These are phyloP conservation scores for Venustampulla echinocandica DNA, from an alignment of 495 filamentous ascomycete species.

Conservation along the genomic window DNA sequence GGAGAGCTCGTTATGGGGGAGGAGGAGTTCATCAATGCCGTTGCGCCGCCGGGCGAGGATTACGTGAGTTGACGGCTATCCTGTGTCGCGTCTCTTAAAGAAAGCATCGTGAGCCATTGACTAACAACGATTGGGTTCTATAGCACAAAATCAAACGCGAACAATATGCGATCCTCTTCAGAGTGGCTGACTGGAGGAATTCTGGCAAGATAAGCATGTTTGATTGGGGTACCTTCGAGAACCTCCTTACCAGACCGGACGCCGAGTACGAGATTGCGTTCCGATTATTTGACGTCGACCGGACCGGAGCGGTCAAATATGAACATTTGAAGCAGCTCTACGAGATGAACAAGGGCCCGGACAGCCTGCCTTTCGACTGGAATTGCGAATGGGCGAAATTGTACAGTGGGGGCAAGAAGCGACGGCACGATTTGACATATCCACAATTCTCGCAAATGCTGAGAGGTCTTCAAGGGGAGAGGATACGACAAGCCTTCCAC, in stretches of 20 bases:
- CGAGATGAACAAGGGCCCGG: conserved; percentile 68
- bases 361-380: conserved; percentile 92
- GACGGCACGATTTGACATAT: conserved; percentile 85
- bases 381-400: conserved; percentile 93
- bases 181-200: conserved; percentile 70
- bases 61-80: conserved; percentile 57
- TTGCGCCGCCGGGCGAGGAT: conserved; percentile 81
- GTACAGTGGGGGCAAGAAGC: conserved; percentile 78
- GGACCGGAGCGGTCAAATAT: conserved; percentile 75
- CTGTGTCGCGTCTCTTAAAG: conserved; percentile 3
- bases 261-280: conserved; percentile 99
- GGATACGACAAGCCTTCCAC: conserved; percentile 90
- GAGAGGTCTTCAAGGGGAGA: conserved; percentile 88
- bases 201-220: conserved; percentile 63
- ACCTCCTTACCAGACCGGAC: conserved; percentile 86
- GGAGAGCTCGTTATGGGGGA: conserved; percentile 74
- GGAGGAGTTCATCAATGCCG: conserved; percentile 79
- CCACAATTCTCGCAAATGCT: conserved; percentile 98
- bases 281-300: conserved; percentile 82
- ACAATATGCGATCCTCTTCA: conserved; percentile 88
- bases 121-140: conserved; percentile 20
- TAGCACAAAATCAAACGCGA: conserved; percentile 96
- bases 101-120: conserved; percentile 15
- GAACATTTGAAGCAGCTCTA: conserved; percentile 76
- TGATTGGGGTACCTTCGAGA: conserved; percentile 90